phyloP scores from a whole-genome alignment of 2,329 filamentous ascomycete species.

The Ambrosiella cleistominuta region DNA sequence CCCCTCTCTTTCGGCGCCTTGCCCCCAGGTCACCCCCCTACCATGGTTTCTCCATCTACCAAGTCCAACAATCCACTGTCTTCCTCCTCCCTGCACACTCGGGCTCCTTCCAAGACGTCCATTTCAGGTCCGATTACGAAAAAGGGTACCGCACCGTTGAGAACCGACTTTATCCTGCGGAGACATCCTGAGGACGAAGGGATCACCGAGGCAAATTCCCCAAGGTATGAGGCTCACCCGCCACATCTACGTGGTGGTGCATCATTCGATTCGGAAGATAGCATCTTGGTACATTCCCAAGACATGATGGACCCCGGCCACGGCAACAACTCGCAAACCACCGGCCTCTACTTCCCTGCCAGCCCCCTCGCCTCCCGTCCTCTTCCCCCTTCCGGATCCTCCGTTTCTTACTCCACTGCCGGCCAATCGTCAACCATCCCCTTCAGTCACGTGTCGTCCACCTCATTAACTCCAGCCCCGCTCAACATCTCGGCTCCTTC shows the following conservation, averaged over 20 bases:
- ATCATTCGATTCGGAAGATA: neutral
- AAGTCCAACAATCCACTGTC: slow-evolving; percentile 1
- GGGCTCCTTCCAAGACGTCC: slow-evolving; percentile 16
- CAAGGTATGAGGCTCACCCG: slow-evolving; percentile 6
- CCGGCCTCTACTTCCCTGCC: slow-evolving; percentile 11
- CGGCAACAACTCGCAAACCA: neutral
- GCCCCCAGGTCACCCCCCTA: slow-evolving; percentile 4
- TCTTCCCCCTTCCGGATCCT: slow-evolving; percentile 3
- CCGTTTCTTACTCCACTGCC: slow-evolving; percentile 6
- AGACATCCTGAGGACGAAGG: slow-evolving; percentile 9
- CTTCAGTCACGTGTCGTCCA: neutral
- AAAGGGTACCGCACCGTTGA: slow-evolving; percentile 22
- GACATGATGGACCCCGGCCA: neutral
- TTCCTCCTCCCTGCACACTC: slow-evolving; percentile 1
- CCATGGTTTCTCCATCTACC: neutral
- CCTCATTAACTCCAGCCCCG: slow-evolving; percentile 12
- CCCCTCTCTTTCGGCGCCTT: slow-evolving; percentile 10
- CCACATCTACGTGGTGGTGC: neutral
- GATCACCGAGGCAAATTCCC: slow-evolving; percentile 9
- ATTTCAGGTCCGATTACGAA: slow-evolving; percentile 38
- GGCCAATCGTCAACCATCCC: neutral
- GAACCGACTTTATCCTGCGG: slow-evolving; percentile 33
- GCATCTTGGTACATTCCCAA: neutral
- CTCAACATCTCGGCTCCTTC: slow-evolving; percentile 21
- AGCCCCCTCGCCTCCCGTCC: neutral